Conservation (phyloP, 768 basidiomycete genomes). For the Tulasnella sp. region DNA sequence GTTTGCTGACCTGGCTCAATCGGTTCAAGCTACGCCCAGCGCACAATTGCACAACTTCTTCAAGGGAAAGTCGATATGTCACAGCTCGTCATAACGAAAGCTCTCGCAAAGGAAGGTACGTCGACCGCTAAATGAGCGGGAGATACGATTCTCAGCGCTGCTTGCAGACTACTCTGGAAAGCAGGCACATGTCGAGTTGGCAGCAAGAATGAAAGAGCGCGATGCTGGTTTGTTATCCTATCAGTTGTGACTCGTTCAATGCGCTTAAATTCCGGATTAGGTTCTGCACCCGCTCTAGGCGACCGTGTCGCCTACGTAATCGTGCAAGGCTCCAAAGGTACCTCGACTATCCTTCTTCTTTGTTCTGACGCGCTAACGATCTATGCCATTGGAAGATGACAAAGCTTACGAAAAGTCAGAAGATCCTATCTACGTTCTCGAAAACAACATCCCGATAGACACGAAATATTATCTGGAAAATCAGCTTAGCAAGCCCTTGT, state of each 20-base stretch:
- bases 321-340: slow-evolving; percentile 89
- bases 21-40: slow-evolving; percentile 70
- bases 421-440: slow-evolving; percentile 92
- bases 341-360: background rate
- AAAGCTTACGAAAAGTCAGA: slow-evolving; percentile 99
- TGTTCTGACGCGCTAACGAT: background rate
- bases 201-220: slow-evolving; percentile 88
- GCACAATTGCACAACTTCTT: slow-evolving; percentile 81
- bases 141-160: background rate
- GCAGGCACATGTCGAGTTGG: slow-evolving; percentile 94
- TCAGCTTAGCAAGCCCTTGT: slow-evolving; percentile 89
- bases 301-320: slow-evolving; percentile 99
- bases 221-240: slow-evolving; percentile 55
- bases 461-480: slow-evolving; percentile 98
- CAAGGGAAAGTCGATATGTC: slow-evolving; percentile 99
- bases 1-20: background rate
- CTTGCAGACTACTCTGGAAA: slow-evolving; percentile 80
- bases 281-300: slow-evolving; percentile 93
- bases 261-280: slow-evolving; percentile 26
- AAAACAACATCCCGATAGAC: slow-evolving; percentile 96
- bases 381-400: slow-evolving; percentile 46
- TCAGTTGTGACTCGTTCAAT: background rate
- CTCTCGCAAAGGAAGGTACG: slow-evolving; percentile 71
- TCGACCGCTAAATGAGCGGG: background rate
- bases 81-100: slow-evolving; percentile 97